These are phyloP conservation scores for Saraca asoca DNA, from an alignment of 331 rosid genomes.

Conservation along the genomic window DNA sequence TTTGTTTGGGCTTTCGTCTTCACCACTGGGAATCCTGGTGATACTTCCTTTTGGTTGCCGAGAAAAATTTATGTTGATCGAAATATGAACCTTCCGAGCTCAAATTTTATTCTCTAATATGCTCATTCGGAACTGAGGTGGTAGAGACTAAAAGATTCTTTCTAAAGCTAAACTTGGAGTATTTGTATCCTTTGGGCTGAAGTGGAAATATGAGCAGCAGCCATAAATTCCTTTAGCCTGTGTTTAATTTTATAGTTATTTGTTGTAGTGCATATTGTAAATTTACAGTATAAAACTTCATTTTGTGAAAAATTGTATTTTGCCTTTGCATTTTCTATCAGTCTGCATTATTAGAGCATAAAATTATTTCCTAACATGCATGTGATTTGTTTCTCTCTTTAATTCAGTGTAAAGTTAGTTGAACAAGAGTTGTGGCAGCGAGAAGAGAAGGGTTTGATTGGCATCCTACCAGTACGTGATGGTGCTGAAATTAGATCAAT, in stretches of 20 bases:
- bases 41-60: background rate
- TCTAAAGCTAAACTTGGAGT: too few species aligned
- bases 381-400: constrained; percentile 30
- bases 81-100: background rate
- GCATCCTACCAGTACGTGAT: constrained; percentile 87
- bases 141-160: too few species aligned
- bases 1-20: background rate
- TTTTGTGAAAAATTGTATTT: too few species aligned
- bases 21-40: too few species aligned
- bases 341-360: background rate
- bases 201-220: background rate
- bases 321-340: background rate
- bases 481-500: constrained; percentile 63
- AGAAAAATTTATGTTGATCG: constrained; percentile 9
- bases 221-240: background rate
- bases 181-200: background rate
- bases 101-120: background rate
- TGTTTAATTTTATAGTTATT: constrained; percentile 5
- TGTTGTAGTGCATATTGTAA: background rate
- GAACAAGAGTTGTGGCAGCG: constrained; percentile 99
- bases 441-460: constrained; percentile 97
- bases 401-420: constrained; percentile 84
- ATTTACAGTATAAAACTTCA: too few species aligned
- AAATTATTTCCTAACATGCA: too few species aligned
- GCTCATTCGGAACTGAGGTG: too few species aligned